These are phyloP conservation scores for Fusarium verticillioides DNA, from an alignment of 2,329 filamentous ascomycete species.

Conservation along the genomic window DNA sequence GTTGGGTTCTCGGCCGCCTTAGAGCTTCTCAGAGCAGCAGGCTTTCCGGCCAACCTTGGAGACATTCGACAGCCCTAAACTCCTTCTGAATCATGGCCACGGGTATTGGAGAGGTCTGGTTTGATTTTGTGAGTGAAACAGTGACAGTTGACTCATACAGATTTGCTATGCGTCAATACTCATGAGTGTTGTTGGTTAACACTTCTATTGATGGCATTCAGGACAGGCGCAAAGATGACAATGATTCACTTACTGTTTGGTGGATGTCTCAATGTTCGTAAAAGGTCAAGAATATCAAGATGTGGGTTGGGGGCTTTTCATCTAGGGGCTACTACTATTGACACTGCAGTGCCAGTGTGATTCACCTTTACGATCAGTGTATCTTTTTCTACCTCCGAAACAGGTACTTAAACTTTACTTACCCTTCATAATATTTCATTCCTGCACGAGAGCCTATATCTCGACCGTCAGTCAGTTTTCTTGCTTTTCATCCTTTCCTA, in stretches of 20 bases:
- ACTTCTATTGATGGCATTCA: not conserved
- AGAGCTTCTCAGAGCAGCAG: not conserved
- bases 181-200: not conserved
- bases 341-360: not conserved
- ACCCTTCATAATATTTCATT: not conserved
- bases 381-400: not conserved
- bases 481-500: not conserved
- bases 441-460: not conserved
- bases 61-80: not conserved
- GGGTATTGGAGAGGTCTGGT: not conserved
- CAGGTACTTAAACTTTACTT: not conserved
- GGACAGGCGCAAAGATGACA: not conserved
- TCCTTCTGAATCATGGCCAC: not conserved
- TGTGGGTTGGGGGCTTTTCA: not conserved
- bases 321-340: not conserved
- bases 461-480: not conserved
- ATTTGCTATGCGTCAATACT: not conserved
- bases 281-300: not conserved
- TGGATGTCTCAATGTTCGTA: not conserved
- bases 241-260: not conserved
- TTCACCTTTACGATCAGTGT: not conserved
- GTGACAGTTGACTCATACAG: not conserved
- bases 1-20: not conserved
- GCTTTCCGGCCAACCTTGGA: not conserved
- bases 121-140: not conserved